phyloP scores from a whole-genome alignment of 371 early-diverging fungal genomes.

The Capillidium rhysosporum region DNA sequence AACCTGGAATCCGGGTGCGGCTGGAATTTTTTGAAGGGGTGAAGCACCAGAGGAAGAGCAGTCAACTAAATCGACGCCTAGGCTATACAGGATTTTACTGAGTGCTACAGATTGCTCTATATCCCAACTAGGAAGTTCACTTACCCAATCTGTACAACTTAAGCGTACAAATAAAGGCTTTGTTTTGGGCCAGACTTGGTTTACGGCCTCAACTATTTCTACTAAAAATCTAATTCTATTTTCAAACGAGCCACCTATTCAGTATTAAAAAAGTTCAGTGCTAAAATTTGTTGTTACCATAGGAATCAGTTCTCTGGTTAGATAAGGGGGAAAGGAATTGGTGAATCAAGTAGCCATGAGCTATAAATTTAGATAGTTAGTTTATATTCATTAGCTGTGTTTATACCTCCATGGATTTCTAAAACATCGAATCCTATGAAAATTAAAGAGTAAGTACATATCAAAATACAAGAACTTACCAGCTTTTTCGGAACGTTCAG shows the following conservation, averaged over 20 bases:
- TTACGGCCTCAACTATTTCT: constrained; percentile 37
- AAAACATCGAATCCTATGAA: constrained; percentile 43
- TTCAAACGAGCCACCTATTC: constrained; percentile 33
- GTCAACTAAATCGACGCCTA: constrained; percentile 59
- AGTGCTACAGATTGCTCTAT: constrained; percentile 40
- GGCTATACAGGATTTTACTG: constrained; percentile 23
- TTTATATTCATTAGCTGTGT: background rate
- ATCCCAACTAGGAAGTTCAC: constrained; percentile 27
- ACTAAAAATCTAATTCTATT: constrained; percentile 48
- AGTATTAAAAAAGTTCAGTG: background rate
- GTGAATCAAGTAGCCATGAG: constrained; percentile 51
- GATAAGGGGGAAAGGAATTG: constrained; percentile 61
- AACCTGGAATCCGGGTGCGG: constrained; percentile 43
- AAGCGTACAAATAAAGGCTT: constrained; percentile 70
- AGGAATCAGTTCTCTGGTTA: constrained; percentile 68
- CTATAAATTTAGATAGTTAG: background rate
- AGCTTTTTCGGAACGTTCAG: constrained; percentile 42
- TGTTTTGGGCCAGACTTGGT: constrained; percentile 43
- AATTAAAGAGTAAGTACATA: background rate
- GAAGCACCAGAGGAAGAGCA: constrained; percentile 48
- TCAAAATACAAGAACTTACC: constrained; percentile 10
- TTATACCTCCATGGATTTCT: constrained; percentile 45
- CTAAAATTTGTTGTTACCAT: constrained; percentile 17
- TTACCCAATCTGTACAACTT: constrained; percentile 50
- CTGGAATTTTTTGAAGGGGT: constrained; percentile 22